Evolutionary conservation across 2,329 filamentous ascomycete genomes (phyloP).

Genomic region (Dactylonectria estremocensis): DNA sequence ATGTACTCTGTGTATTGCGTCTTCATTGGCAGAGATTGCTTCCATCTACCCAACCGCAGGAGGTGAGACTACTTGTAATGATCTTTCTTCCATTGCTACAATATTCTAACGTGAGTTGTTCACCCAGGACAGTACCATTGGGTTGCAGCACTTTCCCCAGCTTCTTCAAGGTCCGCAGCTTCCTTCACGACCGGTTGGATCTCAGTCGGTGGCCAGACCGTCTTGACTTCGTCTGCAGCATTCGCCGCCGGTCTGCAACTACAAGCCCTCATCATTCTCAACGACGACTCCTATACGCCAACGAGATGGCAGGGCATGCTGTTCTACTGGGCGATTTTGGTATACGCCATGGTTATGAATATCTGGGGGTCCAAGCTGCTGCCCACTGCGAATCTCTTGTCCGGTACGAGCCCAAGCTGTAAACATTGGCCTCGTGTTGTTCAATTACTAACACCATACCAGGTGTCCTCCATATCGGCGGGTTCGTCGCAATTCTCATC

Average conservation of each 20-base stretch:
- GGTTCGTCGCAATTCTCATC: conserved; percentile 48
- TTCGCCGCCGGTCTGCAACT: conserved; percentile 61
- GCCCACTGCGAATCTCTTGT: conserved; percentile 53
- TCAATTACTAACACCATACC: conserved; percentile 8
- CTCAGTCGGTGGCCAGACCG: conserved; percentile 61
- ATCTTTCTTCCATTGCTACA: background rate
- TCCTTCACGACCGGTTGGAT: conserved; percentile 46
- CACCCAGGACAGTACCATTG: conserved; percentile 42
- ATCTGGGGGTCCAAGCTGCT: conserved; percentile 57
- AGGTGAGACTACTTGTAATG: conserved; percentile 20
- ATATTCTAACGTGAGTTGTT: background rate
- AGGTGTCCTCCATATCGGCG: conserved; percentile 47
- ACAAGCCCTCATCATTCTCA: conserved; percentile 61
- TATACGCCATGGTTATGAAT: conserved; percentile 58
- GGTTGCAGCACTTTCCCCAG: conserved; percentile 38
- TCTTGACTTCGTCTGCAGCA: conserved; percentile 63
- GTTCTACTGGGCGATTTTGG: conserved; percentile 61
- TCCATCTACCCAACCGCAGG: conserved; percentile 42
- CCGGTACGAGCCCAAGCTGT: conserved; percentile 13
- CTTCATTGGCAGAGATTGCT: conserved; percentile 38
- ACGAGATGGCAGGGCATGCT: conserved; percentile 61
- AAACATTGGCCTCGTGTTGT: background rate
- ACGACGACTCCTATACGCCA: conserved; percentile 57
- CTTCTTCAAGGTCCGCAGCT: conserved; percentile 22
- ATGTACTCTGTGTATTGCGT: conserved; percentile 37